Percentiles rank a stretch among this genome's conserved stretches.
These are phyloP conservation scores for Mortierella hygrophila DNA, from an alignment of 192 early-diverging fungal genomes.

Conservation along the genomic window DNA sequence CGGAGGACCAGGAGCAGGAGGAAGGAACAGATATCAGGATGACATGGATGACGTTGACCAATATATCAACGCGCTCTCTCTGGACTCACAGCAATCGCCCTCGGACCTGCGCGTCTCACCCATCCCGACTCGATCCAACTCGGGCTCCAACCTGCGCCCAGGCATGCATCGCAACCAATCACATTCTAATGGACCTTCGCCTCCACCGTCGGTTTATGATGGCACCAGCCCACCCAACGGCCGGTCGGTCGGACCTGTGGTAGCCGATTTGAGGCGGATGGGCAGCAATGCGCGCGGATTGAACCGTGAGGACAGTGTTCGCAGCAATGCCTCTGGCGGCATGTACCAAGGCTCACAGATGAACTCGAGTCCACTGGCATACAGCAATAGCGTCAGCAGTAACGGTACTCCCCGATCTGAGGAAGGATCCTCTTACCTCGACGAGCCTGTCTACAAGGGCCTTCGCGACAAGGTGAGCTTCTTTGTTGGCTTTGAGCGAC, in stretches of 20 bases:
- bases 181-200: neutral
- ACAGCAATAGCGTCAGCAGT: constrained; percentile 6
- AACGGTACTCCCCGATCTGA: constrained; percentile 15
- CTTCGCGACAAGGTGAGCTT: constrained; percentile 40
- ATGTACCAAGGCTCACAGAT: constrained; percentile 2
- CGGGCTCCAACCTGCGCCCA: constrained; percentile 7
- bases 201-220: neutral
- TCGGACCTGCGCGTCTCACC: neutral
- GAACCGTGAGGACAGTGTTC: constrained; percentile 31
- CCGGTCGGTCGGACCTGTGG: constrained; percentile 3
- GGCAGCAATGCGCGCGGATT: constrained; percentile 26
- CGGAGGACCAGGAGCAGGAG: constrained; percentile 7
- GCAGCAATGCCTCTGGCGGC: constrained; percentile 14
- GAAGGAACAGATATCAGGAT: constrained; percentile 37
- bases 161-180: constrained; percentile 19
- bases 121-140: constrained; percentile 21
- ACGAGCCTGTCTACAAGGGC: constrained; percentile 36
- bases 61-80: constrained; percentile 20
- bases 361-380: constrained; percentile 24
- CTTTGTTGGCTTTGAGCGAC: neutral
- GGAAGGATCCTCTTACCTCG: constrained; percentile 18
- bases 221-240: neutral
- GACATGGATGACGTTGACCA: constrained; percentile 51
- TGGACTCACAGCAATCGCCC: constrained; percentile 12
- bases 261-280: constrained; percentile 28